A percentile compares a stretch with the other conserved stretches of the same genome.
Evolutionary conservation across 768 basidiomycete genomes (phyloP).

Genomic region (Leccinum longicurvipes): DNA sequence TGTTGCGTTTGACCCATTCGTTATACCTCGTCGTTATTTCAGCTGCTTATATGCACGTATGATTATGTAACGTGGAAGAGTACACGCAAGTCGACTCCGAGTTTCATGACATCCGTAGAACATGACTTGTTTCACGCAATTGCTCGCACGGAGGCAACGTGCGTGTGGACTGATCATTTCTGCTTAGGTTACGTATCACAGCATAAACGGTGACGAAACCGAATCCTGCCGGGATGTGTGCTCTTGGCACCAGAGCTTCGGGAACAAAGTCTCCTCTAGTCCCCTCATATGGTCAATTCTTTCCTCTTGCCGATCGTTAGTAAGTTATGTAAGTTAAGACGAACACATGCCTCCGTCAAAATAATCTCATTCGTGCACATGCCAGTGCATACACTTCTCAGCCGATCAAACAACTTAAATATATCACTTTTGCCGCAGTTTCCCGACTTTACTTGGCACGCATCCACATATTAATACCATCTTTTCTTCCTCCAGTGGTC

Average conservation of each 20-base stretch:
- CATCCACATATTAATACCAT: conserved; percentile 7
- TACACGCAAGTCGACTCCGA: too few species aligned
- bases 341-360: background rate
- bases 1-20: background rate
- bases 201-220: background rate
- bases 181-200: background rate
- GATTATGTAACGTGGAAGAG: too few species aligned
- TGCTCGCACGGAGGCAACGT: background rate
- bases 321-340: too few species aligned
- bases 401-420: background rate
- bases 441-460: background rate
- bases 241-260: background rate
- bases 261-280: background rate
- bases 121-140: background rate
- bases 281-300: background rate
- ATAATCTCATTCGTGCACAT: background rate
- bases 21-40: background rate
- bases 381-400: background rate
- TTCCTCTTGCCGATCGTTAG: background rate
- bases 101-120: background rate
- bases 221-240: background rate
- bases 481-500: background rate
- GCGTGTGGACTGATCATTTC: background rate
- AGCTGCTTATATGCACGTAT: too few species aligned
- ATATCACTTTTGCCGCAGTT: background rate